A percentile compares a stretch with the other conserved stretches of the same genome.
Conservation (phyloP, 2,329 filamentous ascomycete genomes). For the Penicillium sp. region DNA sequence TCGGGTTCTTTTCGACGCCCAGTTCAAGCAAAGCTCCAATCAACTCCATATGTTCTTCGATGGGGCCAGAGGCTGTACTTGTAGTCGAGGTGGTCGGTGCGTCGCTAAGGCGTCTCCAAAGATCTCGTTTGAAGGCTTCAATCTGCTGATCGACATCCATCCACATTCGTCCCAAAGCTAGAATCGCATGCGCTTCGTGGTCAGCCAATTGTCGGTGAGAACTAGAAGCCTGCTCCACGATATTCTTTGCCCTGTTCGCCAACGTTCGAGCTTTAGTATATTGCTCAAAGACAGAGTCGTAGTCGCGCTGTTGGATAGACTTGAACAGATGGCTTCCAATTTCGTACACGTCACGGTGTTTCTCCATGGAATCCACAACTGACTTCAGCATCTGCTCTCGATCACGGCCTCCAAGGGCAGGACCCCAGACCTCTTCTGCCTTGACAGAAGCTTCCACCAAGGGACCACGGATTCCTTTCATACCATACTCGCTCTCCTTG, state of each 20-base stretch:
- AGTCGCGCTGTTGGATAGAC: conserved; percentile 87
- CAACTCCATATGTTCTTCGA: conserved; percentile 88
- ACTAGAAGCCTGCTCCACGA: conserved; percentile 63
- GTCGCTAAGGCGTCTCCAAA: conserved; percentile 80
- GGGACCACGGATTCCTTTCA: conserved; percentile 84
- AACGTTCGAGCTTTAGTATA: conserved; percentile 83
- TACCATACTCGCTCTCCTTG: conserved; percentile 91
- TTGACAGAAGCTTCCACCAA: conserved; percentile 89
- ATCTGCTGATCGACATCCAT: conserved; percentile 88
- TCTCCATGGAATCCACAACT: conserved; percentile 75
- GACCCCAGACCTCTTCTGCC: conserved; percentile 96
- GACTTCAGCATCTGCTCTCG: conserved; percentile 85
- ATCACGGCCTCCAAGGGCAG: conserved; percentile 85
- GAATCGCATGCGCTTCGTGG: conserved; percentile 79
- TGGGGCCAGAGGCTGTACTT: conserved; percentile 56
- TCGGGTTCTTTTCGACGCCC: conserved; percentile 92
- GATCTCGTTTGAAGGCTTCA: conserved; percentile 81
- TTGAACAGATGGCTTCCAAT: conserved; percentile 77
- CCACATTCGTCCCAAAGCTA: conserved; percentile 94
- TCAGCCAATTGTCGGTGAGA: conserved; percentile 67
- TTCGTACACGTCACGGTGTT: conserved; percentile 80
- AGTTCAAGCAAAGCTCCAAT: conserved; percentile 89
- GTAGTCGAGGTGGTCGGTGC: conserved; percentile 63
- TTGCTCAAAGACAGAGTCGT: conserved; percentile 83
- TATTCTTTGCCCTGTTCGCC: conserved; percentile 73